phyloP scores from a whole-genome alignment of 768 basidiomycete species.

The Lentinus tigrinus region DNA sequence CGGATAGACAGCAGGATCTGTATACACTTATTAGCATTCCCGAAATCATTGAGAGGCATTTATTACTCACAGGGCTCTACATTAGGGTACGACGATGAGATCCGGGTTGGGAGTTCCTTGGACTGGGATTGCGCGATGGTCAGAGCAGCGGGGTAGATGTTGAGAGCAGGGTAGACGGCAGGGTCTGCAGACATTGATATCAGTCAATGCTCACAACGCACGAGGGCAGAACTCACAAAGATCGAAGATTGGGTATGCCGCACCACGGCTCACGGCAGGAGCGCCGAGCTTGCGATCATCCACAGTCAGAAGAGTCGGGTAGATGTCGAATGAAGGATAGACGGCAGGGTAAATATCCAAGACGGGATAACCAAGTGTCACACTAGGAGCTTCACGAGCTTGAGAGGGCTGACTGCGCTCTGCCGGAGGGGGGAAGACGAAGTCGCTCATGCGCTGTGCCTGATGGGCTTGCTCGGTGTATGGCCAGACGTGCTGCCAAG shows the following conservation, averaged over 20 bases:
- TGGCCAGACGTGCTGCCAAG: slow-evolving; percentile 23
- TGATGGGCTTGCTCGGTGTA: background rate
- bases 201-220: background rate
- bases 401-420: background rate
- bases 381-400: background rate
- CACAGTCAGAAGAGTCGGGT: slow-evolving; percentile 24
- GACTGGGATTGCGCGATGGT: slow-evolving; percentile 3
- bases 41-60: background rate
- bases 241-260: slow-evolving; percentile 34
- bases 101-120: slow-evolving; percentile 1
- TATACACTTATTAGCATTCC: background rate
- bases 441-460: background rate
- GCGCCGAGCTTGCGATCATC: slow-evolving; percentile 13
- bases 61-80: slow-evolving; percentile 25
- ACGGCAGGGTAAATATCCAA: slow-evolving; percentile 35
- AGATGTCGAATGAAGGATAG: slow-evolving; percentile 41
- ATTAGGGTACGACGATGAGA: slow-evolving; percentile 22
- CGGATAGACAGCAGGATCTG: slow-evolving; percentile 44
- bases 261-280: slow-evolving; percentile 1
- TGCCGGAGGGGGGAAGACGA: slow-evolving; percentile 5
- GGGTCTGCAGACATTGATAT: slow-evolving; percentile 34
- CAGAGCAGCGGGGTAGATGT: slow-evolving; percentile 27
- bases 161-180: slow-evolving; percentile 33
- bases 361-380: slow-evolving; percentile 11
- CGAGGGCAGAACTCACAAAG: slow-evolving; percentile 23